Evolutionary conservation across 2,329 filamentous ascomycete genomes (phyloP), one percentile per base, ranked within the genome.

Genomic region (Chaetomiaceae sp.): DNA sequence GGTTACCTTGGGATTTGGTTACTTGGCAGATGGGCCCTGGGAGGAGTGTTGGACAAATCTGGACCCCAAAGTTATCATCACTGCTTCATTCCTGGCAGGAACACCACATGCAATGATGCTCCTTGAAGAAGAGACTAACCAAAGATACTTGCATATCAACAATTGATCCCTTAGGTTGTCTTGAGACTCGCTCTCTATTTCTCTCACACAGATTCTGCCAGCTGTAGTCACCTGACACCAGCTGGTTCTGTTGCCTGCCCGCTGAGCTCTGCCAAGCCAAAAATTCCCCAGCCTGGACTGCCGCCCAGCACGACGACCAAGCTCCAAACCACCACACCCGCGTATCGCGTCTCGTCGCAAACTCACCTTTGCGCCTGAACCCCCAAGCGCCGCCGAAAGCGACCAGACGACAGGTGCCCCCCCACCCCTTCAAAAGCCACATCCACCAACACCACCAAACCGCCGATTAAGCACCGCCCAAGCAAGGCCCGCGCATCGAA

Each of bases 231-330:
- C 16, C 10, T 8, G 21, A 17, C 5, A 7, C 21, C 37, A 38
- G 37, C 37, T n/a, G n/a, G n/a, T n/a, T n/a, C n/a, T n/a, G n/a
- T 39, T 47, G 46, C 42, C 42, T 40, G 35, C 33, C 34, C 20
- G 38, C 17, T n/a, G 30, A 12, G 20, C 14, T 34, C 34, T 47
- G 54, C 54, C 54, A 56, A 54, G 54, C 51, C 51, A 51, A 56
- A 56, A 51, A 31, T 50, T 48, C 39, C 43, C 49, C 38, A 51
- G 38, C 37, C n/a, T 20, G 20, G 27, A 23, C n/a, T n/a, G n/a
- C 27, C 16, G 23, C 31, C 25, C 30, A 33, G 34, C 27, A 41
- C 34, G n/a, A 35, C 7, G 40, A 17, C 10, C 40, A 27, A 44
- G 27, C 35, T 37, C 44, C 23, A 27, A n/a, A 30, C 16, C 27